Evolutionary conservation across 2,329 filamentous ascomycete species (phyloP).

Genomic region (Elsinoe fawcettii): DNA sequence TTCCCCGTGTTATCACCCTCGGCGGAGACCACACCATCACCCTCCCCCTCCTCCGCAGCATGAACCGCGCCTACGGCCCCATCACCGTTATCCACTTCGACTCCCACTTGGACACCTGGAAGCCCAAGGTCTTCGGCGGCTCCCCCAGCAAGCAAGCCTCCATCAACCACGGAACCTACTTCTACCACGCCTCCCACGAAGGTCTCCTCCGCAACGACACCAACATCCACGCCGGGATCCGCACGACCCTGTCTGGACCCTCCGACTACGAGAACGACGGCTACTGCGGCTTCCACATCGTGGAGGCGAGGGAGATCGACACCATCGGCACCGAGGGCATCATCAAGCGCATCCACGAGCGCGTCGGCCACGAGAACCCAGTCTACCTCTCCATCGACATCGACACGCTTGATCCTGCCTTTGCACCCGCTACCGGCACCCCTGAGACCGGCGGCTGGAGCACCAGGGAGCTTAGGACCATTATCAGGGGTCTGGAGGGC

Average conservation of each 20-base stretch:
- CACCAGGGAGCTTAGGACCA: constrained; percentile 63
- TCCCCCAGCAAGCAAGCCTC: constrained; percentile 66
- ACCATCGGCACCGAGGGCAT: constrained; percentile 65
- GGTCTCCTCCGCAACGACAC: constrained; percentile 72
- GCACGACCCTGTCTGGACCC: constrained; percentile 69
- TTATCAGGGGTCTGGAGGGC: constrained; percentile 60
- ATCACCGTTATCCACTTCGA: constrained; percentile 59
- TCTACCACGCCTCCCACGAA: constrained; percentile 73
- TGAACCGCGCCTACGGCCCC: constrained; percentile 59
- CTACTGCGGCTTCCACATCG: constrained; percentile 76
- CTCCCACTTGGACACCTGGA: constrained; percentile 58
- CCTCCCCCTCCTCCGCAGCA: constrained; percentile 47
- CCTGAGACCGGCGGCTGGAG: constrained; percentile 71
- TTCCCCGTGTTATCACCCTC: constrained; percentile 74
- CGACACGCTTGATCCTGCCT: constrained; percentile 78
- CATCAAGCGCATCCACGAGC: constrained; percentile 66
- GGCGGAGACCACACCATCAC: constrained; percentile 56
- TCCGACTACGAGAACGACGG: constrained; percentile 80
- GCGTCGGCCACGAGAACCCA: constrained; percentile 60
- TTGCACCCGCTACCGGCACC: constrained; percentile 66
- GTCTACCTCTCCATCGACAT: constrained; percentile 83
- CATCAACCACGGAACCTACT: constrained; percentile 85
- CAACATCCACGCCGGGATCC: constrained; percentile 82
- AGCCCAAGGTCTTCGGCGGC: constrained; percentile 79
- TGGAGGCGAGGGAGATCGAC: constrained; percentile 66